Percentiles rank a stretch among this genome's conserved stretches.
Evolutionary conservation across 805 yeast species (phyloP).

Genomic region (Candida michaelii): DNA sequence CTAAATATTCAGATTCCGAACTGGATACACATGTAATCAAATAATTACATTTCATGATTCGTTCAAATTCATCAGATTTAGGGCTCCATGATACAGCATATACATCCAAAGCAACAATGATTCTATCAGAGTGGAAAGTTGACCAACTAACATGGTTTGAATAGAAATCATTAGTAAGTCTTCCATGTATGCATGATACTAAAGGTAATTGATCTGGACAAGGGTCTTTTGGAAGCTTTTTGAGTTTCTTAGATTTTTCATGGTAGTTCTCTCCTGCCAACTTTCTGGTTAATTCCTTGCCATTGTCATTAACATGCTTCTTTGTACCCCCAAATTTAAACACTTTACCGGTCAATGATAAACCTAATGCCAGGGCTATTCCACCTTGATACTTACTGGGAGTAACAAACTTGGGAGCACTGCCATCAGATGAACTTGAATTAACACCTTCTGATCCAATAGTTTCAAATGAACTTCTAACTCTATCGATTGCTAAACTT

Average conservation of each 20-base stretch:
- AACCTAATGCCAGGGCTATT: slow-evolving; percentile 10
- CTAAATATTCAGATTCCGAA: slow-evolving; percentile 46
- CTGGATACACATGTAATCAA: slow-evolving; percentile 58
- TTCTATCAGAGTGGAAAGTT: slow-evolving; percentile 33
- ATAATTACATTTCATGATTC: slow-evolving; percentile 21
- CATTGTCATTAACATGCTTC: neutral
- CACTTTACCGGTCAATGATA: slow-evolving; percentile 4
- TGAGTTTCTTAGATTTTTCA: neutral
- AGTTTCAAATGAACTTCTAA: slow-evolving; percentile 5
- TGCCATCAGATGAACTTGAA: slow-evolving; percentile 4
- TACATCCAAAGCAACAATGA: slow-evolving; percentile 73
- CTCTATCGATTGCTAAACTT: neutral
- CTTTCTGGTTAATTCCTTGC: neutral
- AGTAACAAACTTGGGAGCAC: neutral
- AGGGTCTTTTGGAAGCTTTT: neutral
- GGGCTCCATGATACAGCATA: slow-evolving; percentile 49
- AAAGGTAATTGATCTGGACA: neutral
- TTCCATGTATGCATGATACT: slow-evolving; percentile 26
- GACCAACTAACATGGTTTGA: slow-evolving; percentile 79
- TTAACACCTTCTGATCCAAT: slow-evolving; percentile 1
- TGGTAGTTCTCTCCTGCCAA: neutral
- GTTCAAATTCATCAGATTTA: slow-evolving; percentile 41
- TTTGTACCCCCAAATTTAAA: slow-evolving; percentile 6
- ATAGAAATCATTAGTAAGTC: slow-evolving; percentile 73
- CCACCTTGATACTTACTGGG: slow-evolving; percentile 7